Evolutionary conservation across 1,139 yeast species (phyloP), one percentile per base, ranked within the genome.

Genomic region (Scheffersomyces segobiensis): DNA sequence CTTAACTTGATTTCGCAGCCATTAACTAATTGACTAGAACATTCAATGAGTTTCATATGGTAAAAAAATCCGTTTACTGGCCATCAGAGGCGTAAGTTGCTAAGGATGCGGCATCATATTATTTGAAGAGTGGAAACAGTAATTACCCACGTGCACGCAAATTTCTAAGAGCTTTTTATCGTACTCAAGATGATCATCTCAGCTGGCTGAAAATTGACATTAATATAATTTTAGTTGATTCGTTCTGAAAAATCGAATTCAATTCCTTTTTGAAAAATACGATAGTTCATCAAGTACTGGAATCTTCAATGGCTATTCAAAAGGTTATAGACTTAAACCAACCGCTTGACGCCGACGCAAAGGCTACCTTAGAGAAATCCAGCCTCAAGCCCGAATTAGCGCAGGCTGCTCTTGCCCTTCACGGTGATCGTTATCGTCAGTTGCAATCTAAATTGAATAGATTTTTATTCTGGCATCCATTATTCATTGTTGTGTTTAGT

Each of bases 341-440:
- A 61, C 91, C 92, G 12, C 72, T 89, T 58, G 83, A 85, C 57
- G 73, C 66, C 0, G 74, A 77, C 47, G 79, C 79, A 2, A 81
- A 85, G 20, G 77, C 91, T 10, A 82, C 82, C 1, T 81, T 89
- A 52, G 74, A 71, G 57, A 71, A 73, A 56, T 64, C 82, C 0
- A 67, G 71, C 3, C 75, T 89, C 58, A 76, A 74, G 3, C 93
- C 93, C 1, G 85, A 82, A 47, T 77, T 79, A 53, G 77, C 88
- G 1, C 84, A 85, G 56, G 90, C 89, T 7, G 84, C 88, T 0
- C 70, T 87, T 57, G 85, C 84, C 57, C 73, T 89, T 58, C 86
- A 87, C 47, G 85, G 89, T 56, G 95, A 89, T 70, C 84, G 82
- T 67, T 79, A 84, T 59, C 78, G 87, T 58, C 88, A 83, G 68